phyloP scores from a whole-genome alignment of 139 green algal species.

The Ulvella scutata region DNA sequence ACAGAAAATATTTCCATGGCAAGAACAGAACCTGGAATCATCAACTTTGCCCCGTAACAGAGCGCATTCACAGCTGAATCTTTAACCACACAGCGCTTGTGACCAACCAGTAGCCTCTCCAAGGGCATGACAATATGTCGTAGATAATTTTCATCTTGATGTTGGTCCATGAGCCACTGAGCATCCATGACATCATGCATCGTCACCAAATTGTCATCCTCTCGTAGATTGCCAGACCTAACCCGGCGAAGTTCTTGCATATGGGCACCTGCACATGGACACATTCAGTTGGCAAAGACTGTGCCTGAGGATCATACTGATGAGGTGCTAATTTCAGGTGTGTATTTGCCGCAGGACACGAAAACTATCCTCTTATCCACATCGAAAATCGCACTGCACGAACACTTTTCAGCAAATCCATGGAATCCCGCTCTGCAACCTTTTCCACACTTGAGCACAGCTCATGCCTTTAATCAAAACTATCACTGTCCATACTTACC shows the following conservation, averaged over 20 bases:
- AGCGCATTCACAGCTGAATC: constrained; percentile 96
- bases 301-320: no score
- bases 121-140: constrained; percentile 86
- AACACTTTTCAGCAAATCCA: no score
- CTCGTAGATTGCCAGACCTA: constrained; percentile 85
- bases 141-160: constrained; percentile 86
- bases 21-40: constrained; percentile 84
- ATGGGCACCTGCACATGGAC: not conserved
- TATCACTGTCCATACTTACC: no score
- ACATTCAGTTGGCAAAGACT: no score
- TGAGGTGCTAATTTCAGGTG: no score
- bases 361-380: no score
- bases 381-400: no score
- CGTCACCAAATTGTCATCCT: constrained; percentile 96
- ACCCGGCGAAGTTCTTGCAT: constrained; percentile 89
- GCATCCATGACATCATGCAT: constrained; percentile 99
- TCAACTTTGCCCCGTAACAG: constrained; percentile 98
- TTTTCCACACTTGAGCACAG: no score
- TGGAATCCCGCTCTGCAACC: no score
- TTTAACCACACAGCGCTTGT: constrained; percentile 96
- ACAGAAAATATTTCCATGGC: no score
- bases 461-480: no score
- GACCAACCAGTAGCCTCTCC: constrained; percentile 85
- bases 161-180: constrained; percentile 85
- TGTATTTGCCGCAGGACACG: no score